Evolutionary conservation across 192 early-diverging fungal species (phyloP), one percentile per base, ranked within the genome.

Genomic region (Coemansia sp.): DNA sequence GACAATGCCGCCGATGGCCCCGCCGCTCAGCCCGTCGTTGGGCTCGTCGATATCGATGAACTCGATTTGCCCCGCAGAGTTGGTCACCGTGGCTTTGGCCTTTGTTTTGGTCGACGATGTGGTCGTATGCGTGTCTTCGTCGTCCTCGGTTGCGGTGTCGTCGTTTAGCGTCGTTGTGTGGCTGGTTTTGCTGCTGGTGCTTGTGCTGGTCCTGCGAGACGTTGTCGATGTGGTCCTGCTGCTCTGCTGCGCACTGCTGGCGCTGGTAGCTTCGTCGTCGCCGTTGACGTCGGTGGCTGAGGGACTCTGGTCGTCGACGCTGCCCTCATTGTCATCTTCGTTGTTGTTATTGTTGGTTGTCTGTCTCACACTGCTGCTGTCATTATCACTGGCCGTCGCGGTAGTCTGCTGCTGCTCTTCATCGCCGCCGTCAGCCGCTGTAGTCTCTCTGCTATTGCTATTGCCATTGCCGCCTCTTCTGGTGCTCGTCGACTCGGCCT

Each of bases 1-100:
- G 7, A 54, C 38, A 21, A 54, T 40, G 37, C 52, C 52, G 52
- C 52, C 52, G 37, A 54, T 40, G 11, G 37, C 52, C 7, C 52
- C 52, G 52, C 52, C 52, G 52, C 30, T 54, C 52, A 54, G 30
- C 18, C 34, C 52, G 52, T 33, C 52, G 17, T 15, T 38, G 22
- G n/a, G 3, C 18, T 54, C 37, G 0, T 40, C 52, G 38, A 47
- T 47, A 9, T 47, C 19, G 19, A 44, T 44, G 9, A 44, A n/a
- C 19, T 44, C 19, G 1, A 19, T 44, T n/a, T 45, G 17, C 17
- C 43, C 43, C 43, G 43, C 43, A 17, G 43, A 45, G 43, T 45
- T 45, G 43, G 47, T 49, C 24, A 25, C 21, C 47, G 24, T 49
- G 12, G 19, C 22, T 10, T 7, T 53, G 24, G 30, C 9, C 51